Conservation (phyloP, 2,329 filamentous ascomycete genomes). For the Phaeosphaeriaceae sp. region DNA sequence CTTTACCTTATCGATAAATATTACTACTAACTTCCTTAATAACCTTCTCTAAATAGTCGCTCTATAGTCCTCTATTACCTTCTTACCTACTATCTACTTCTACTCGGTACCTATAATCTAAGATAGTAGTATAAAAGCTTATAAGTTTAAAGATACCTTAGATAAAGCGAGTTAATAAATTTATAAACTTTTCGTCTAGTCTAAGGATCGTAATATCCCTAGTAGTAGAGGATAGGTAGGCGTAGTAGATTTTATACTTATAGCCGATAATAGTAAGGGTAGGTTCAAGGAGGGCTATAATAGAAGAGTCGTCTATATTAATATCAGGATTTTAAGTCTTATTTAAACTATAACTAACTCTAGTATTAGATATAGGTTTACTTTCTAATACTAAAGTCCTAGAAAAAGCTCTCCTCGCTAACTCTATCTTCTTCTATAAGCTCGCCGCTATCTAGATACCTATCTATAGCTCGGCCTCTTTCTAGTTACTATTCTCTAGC, state of each 20-base stretch:
- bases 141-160: background rate
- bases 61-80: too few species aligned
- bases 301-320: constrained; percentile 1
- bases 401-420: constrained; percentile 1
- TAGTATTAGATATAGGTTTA: background rate
- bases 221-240: constrained; percentile 9
- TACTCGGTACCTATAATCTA: too few species aligned
- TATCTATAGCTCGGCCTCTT: constrained; percentile 26
- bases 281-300: constrained; percentile 3
- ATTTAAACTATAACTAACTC: background rate
- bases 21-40: too few species aligned
- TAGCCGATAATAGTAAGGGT: constrained; percentile 9
- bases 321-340: background rate
- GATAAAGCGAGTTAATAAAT: constrained; percentile 10
- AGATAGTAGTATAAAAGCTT: too few species aligned
- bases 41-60: too few species aligned
- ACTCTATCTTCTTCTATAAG: constrained; percentile 22
- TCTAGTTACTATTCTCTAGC: constrained; percentile 14
- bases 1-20: too few species aligned
- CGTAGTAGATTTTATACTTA: constrained; percentile 12
- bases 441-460: constrained; percentile 25
- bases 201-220: constrained; percentile 8
- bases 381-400: background rate
- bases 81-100: too few species aligned
- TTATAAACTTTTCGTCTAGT: constrained; percentile 13